Conservation (phyloP, 1,284 basidiomycete genomes). For the Pseudozyma sp. region DNA sequence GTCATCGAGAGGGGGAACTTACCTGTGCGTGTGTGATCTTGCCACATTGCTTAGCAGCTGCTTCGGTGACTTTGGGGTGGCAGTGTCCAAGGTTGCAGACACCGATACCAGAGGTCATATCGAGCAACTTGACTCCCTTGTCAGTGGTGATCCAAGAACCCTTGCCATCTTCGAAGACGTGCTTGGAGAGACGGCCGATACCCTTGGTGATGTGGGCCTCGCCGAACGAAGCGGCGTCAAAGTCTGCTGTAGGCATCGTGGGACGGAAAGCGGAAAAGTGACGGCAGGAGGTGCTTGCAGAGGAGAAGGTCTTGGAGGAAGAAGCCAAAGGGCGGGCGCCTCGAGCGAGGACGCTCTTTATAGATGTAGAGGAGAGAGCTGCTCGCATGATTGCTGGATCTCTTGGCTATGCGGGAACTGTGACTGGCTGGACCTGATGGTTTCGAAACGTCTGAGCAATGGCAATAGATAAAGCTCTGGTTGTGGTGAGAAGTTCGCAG, state of each 20-base stretch:
- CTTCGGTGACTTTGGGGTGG: constrained; percentile 63
- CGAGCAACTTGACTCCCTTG: constrained; percentile 60
- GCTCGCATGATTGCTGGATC: constrained; percentile 14
- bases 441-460: background rate
- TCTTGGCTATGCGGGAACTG: background rate
- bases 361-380: constrained; percentile 25
- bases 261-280: constrained; percentile 14
- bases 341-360: constrained; percentile 26
- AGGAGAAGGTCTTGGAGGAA: constrained; percentile 11
- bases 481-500: constrained; percentile 1
- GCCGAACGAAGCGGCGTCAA: constrained; percentile 57
- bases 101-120: constrained; percentile 66
- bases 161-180: constrained; percentile 60
- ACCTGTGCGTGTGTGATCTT: constrained; percentile 65
- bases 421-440: background rate
- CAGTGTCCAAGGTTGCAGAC: constrained; percentile 67
- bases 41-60: constrained; percentile 62
- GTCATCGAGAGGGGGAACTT: too few relatives aligned
- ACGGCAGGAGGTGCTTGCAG: background rate
- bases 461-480: background rate
- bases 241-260: constrained; percentile 38
- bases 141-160: constrained; percentile 62
- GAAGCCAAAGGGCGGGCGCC: background rate
- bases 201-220: constrained; percentile 62
- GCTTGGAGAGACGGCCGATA: constrained; percentile 60